Evolutionary conservation across 116 monocot species (phyloP).

Genomic region (Cymodocea nodosa): DNA sequence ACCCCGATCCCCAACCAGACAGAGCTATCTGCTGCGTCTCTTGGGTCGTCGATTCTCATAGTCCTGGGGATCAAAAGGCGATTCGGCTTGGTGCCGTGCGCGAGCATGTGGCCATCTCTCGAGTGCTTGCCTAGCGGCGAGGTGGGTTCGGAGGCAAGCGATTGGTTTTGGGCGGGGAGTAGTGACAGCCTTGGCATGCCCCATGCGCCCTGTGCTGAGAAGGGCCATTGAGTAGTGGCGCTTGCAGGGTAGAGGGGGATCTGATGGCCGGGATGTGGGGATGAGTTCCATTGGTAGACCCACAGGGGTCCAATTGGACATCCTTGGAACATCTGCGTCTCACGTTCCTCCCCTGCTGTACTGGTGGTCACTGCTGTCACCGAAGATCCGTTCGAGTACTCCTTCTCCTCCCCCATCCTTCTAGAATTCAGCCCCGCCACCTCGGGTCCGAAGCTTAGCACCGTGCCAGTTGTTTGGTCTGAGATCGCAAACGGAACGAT

Average conservation of each 20-base stretch:
- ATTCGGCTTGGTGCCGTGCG: background rate
- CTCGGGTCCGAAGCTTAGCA: slow-evolving; percentile 36
- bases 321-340: background rate
- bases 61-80: slow-evolving; percentile 42
- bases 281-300: slow-evolving; percentile 11
- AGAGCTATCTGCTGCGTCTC: slow-evolving; percentile 40
- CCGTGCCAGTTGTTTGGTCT: slow-evolving; percentile 1
- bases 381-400: slow-evolving; percentile 18
- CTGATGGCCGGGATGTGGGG: slow-evolving; percentile 8
- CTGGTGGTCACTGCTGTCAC: slow-evolving; percentile 7
- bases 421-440: slow-evolving; percentile 2
- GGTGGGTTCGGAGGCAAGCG: background rate
- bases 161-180: background rate
- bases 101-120: slow-evolving; percentile 22
- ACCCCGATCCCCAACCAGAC: slow-evolving; percentile 25
- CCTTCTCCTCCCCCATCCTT: slow-evolving; percentile 7
- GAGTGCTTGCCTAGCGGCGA: slow-evolving; percentile 44
- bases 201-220: background rate
- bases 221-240: too few species aligned
- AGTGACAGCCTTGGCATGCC: slow-evolving; percentile 1
- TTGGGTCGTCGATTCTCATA: slow-evolving; percentile 30
- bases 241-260: slow-evolving; percentile 14
- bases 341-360: slow-evolving; percentile 9
- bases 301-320: background rate
- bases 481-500: background rate